Evolutionary conservation across 169 alveolate genomes (phyloP), one percentile per base, ranked within the genome.

Genomic region (Blepharisma undulans): DNA sequence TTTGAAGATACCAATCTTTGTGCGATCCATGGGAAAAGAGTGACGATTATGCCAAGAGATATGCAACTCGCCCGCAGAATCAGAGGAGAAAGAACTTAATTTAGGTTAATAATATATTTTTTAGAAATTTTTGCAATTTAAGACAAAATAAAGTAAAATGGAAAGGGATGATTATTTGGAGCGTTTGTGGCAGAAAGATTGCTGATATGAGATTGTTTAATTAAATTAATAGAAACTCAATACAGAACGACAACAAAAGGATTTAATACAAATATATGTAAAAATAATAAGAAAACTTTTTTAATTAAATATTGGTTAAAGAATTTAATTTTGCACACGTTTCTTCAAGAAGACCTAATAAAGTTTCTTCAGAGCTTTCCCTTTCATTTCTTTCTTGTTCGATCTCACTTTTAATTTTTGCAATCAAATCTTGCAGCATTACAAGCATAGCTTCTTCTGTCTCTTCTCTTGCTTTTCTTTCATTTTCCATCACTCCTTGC

Each of bases 1-100:
- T 99, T 99, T 95, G 99, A 99, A 96, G 99, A 99, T 96, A 99
- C 99, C 93, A 98, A 98, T 98, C 94, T 99, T 94, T 99, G 99
- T 94, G 99, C 99, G 92, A 98, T 98, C 92, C 99, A 99, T 96
- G 99, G 99, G 86, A 99, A 98, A 98, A 98, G 99, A 94, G 99
- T 99, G 32, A 99, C 99, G 94, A 98, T 99, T 92, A 99, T 99
- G 99, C 99, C 99, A 90, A 99, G 99, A 97, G 99, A 99, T 93
- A 98, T 99, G 88, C 99, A 99, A 93, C 96, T 99, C 91, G 99
- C 99, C 90, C 97, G 99, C 96, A 98, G 99, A 95, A 98, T 99
- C 94, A 98, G 99, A 94, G 99, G 99, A 85, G 99, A 99, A 96
- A 97, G 99, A 92, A 29, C 91, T 30, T 86, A 84, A 66, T 66